Base-by-base conservation (phyloP, 768 basidiomycete genomes). In the Tricholoma terreum region DNA sequence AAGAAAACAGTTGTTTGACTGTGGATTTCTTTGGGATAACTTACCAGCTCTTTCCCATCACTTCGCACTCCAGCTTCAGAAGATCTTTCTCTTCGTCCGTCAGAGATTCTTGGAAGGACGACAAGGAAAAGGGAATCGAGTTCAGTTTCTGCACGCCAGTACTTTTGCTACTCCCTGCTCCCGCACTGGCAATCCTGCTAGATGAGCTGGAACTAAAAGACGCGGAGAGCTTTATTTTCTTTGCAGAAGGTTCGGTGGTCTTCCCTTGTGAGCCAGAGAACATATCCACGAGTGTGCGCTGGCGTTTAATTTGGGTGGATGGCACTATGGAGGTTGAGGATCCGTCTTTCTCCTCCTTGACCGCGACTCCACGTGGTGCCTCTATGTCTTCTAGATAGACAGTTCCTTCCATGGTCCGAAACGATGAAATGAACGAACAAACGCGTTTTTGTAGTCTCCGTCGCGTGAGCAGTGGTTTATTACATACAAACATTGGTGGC, bases 31-130 rank as follows among this genome's bases (percentile, higher is more conserved):
- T 36, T 48, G 31, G 52, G 53, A 51, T 42, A 42, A 65, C 80
- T 58, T 62, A 85, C 88, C 89, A 90, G 62, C 84, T 86, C 67
- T 83, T 84, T 19, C 85, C 84, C 80, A 92, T 82, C n/a, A 79
- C 80, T 42, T 86, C 83, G 62, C 83, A 84, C 69, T 92, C 90
- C 19, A 93, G 80, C 38, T 72, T 69, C 35, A 93, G 78, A 14
- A 91, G 71, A 15, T 75, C 68, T 53, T 72, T 81, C 62, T 85
- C 77, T 53, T 87, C 82, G 17, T 84, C 83, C 8, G 81, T 75
- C 49, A 90, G 68, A 4, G 82, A 78, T 3, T 77, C 79, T 38
- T 73, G 61, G 63, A 78, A 90, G 24, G 75, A 77, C 10, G 73
- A 75, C 61, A 82, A 58, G 27, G 86, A 88, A 69, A 90, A 89